phyloP scores from a whole-genome alignment of 225 moss, liverwort and hornwort species.

The Climacium dendroides region DNA sequence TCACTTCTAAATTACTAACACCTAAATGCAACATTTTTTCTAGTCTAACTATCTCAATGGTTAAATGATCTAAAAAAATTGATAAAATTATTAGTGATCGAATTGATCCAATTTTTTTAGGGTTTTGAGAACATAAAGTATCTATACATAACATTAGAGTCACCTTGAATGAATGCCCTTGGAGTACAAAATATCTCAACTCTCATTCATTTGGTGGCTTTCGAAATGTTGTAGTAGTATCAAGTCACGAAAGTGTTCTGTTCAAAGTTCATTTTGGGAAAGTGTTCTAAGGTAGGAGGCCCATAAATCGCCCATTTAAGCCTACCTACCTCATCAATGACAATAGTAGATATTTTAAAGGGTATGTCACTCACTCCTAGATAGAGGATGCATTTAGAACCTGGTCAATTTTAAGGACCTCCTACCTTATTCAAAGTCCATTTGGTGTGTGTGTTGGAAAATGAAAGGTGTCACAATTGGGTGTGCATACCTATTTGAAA shows the following conservation, averaged over 20 bases:
- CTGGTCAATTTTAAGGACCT: no score
- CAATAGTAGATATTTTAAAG: no score
- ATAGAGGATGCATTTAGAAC: no score
- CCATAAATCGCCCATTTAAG: no score
- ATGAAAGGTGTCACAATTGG: background rate
- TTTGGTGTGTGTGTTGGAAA: background rate
- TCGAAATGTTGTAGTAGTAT: fast-evolving
- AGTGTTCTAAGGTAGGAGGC: no score
- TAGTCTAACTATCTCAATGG: background rate
- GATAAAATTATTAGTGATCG: background rate
- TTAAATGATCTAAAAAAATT: background rate
- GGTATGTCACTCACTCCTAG: no score
- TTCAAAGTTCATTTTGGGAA: background rate
- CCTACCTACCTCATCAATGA: no score
- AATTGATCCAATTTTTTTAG: background rate
- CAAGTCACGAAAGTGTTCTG: background rate
- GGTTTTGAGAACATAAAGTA: fast-evolving
- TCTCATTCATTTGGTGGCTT: fast-evolving
- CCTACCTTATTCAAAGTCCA: background rate
- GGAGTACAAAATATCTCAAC: background rate
- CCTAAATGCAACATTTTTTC: fast-evolving
- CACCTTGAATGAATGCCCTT: background rate
- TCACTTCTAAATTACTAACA: background rate
- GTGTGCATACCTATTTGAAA: background rate
- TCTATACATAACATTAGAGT: background rate